phyloP scores from a whole-genome alignment of 495 filamentous ascomycete species.

The Annulohypoxylon bovei region DNA sequence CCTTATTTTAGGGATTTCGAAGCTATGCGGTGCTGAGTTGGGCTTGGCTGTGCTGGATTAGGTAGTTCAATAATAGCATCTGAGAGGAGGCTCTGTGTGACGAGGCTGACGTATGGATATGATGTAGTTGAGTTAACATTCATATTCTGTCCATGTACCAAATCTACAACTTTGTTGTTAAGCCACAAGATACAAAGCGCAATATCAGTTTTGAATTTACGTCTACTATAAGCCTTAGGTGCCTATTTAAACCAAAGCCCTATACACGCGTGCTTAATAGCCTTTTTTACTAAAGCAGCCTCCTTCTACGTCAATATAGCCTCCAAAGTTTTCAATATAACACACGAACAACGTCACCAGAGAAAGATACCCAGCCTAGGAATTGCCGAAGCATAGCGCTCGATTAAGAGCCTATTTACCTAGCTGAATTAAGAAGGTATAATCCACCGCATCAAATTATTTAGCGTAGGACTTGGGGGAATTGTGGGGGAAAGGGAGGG shows the following conservation, averaged over 20 bases:
- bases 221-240: neutral
- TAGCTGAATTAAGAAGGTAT: slow-evolving; percentile 33
- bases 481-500: neutral
- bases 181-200: neutral
- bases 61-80: neutral
- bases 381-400: slow-evolving; percentile 16
- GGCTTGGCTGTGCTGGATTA: neutral
- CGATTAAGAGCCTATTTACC: slow-evolving; percentile 35
- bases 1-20: neutral
- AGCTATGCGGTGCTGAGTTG: too few relatives aligned
- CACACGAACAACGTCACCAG: neutral
- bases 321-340: neutral
- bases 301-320: neutral
- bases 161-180: too few relatives aligned
- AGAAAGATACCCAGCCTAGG: neutral
- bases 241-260: neutral
- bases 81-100: neutral
- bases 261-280: too few relatives aligned
- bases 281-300: too few relatives aligned
- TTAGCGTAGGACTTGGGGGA: neutral
- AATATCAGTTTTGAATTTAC: neutral
- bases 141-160: too few relatives aligned
- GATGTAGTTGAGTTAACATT: too few relatives aligned
- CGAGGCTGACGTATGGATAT: neutral
- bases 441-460: slow-evolving; percentile 23